Conservation (phyloP, 176 grass and related monocot species). For the Aechmea fasciata region DNA sequence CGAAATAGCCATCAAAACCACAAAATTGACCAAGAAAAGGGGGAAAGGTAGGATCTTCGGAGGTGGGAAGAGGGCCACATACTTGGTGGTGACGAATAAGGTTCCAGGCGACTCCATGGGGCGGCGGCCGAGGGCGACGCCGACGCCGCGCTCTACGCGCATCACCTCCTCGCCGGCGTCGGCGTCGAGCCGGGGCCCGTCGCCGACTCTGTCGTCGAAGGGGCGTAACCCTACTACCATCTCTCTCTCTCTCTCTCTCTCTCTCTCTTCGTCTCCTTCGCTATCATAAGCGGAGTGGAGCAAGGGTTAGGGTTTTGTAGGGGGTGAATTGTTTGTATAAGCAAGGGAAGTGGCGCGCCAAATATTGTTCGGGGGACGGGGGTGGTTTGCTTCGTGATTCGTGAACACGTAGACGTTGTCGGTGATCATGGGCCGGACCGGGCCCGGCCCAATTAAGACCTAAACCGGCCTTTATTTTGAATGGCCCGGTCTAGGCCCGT, state of each 20-base stretch:
- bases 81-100: constrained; percentile 78
- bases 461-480: too few species aligned
- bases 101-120: constrained; percentile 50
- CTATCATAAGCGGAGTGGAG: neutral
- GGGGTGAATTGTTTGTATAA: neutral
- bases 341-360: neutral
- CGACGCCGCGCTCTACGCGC: constrained; percentile 40
- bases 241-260: too few species aligned
- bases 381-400: too few species aligned
- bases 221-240: constrained; percentile 64
- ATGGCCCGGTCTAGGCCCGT: too few species aligned
- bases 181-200: constrained; percentile 43
- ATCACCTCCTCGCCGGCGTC: constrained; percentile 66
- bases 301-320: neutral
- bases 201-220: constrained; percentile 35
- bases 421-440: too few species aligned
- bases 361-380: neutral
- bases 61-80: neutral
- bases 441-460: too few species aligned
- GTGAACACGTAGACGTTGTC: too few species aligned
- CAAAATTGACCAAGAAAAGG: neutral
- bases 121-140: constrained; percentile 42
- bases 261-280: constrained; percentile 7
- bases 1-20: neutral
- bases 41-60: neutral